Percentiles rank a stretch among this genome's conserved stretches.
Conservation (phyloP, 2,329 filamentous ascomycete species). For the Tolypocladium tropicale region DNA sequence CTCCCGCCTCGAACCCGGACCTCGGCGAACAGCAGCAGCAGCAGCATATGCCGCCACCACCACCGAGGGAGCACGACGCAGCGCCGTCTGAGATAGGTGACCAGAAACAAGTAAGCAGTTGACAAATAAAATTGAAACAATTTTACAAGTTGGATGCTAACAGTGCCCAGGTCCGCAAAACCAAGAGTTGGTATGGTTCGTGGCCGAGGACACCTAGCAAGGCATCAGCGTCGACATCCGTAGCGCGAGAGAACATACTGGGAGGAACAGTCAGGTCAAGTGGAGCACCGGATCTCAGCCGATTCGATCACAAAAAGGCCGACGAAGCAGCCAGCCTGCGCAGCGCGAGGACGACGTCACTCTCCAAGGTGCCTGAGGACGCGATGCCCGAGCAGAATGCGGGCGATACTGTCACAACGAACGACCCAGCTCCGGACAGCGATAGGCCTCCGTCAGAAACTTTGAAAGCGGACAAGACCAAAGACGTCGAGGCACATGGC, state of each 20-base stretch:
- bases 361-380: constrained; percentile 15
- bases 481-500: constrained; percentile 1
- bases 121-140: neutral
- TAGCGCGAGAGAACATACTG: constrained; percentile 50
- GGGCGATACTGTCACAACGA: neutral
- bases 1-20: constrained; percentile 1
- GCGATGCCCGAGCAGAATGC: constrained; percentile 3
- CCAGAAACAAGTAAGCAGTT: constrained; percentile 6
- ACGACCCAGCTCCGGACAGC: neutral
- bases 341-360: constrained; percentile 12
- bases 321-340: constrained; percentile 20
- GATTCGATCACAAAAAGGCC: constrained; percentile 35
- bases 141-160: neutral
- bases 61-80: neutral
- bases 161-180: constrained; percentile 34
- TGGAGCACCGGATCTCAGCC: constrained; percentile 37
- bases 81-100: neutral
- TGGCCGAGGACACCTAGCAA: constrained; percentile 50
- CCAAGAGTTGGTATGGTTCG: constrained; percentile 53
- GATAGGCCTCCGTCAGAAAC: neutral
- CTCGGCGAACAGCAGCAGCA: constrained; percentile 1
- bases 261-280: constrained; percentile 41
- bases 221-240: constrained; percentile 46
- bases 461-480: neutral
- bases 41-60: constrained; percentile 3